Evolutionary conservation across 148 eudicot species (phyloP).

Genomic region (Spergularia bocconei): DNA sequence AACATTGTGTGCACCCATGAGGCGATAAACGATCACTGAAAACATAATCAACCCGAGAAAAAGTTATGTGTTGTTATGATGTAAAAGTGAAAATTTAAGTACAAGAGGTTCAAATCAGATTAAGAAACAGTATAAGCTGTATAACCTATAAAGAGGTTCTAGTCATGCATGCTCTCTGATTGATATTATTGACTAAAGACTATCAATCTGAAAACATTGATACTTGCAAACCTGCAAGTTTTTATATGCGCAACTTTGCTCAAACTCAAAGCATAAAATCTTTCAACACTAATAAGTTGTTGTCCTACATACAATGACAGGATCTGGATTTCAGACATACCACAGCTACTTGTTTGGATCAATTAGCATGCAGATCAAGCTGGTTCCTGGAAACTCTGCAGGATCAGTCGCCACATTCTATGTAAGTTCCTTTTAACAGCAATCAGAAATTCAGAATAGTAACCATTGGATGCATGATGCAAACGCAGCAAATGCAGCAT

Average conservation of each 20-base stretch:
- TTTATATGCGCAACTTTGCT: neutral
- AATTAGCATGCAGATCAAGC: slow-evolving; percentile 50
- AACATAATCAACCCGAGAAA: too few relatives aligned
- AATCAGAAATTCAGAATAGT: neutral
- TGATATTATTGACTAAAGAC: neutral
- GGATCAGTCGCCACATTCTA: slow-evolving; percentile 81
- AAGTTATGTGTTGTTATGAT: too few relatives aligned
- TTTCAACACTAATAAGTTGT: neutral
- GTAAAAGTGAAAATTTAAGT: too few relatives aligned
- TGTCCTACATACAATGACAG: slow-evolving; percentile 29
- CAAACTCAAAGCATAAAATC: neutral
- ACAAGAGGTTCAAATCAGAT: too few relatives aligned
- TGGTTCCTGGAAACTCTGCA: slow-evolving; percentile 62
- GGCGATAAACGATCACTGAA: too few relatives aligned
- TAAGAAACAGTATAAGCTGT: too few relatives aligned
- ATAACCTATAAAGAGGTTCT: too few relatives aligned
- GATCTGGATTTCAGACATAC: slow-evolving; percentile 54
- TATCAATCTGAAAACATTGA: too few relatives aligned
- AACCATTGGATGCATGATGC: neutral
- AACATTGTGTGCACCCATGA: neutral
- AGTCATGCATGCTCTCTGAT: neutral
- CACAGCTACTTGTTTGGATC: slow-evolving; percentile 56
- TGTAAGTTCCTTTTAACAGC: slow-evolving; percentile 41
- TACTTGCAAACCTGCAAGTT: neutral
- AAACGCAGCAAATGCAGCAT: too few relatives aligned